Percentiles rank a stretch among this genome's conserved stretches.
Evolutionary conservation across 1,139 yeast species (phyloP).

Genomic region (Zygoascus sp.): DNA sequence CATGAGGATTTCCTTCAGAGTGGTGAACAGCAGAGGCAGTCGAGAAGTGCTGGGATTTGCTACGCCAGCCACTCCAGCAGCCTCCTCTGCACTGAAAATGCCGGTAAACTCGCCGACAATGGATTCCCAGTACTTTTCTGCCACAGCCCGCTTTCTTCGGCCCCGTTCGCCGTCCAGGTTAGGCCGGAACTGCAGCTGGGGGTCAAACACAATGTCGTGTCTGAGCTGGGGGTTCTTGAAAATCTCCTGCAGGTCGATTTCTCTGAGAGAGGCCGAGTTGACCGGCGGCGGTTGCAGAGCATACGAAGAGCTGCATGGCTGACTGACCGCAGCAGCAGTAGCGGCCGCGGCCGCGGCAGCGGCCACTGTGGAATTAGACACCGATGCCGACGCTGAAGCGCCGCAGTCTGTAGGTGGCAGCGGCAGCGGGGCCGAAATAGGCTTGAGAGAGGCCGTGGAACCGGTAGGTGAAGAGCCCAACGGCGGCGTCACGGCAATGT

Average conservation of each 20-base stretch:
- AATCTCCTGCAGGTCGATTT: conserved; percentile 84
- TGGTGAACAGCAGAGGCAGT: conserved; percentile 64
- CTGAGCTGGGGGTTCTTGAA: conserved; percentile 87
- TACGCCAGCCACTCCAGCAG: conserved; percentile 11
- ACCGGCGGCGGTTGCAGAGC: conserved; percentile 64
- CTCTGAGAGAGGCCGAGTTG: conserved; percentile 74
- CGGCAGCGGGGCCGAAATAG: background rate
- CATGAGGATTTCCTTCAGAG: conserved; percentile 71
- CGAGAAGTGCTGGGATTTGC: conserved; percentile 35
- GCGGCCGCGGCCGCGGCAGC: conserved; percentile 14
- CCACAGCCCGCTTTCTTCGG: conserved; percentile 63
- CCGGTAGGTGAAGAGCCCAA: background rate
- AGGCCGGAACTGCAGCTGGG: conserved; percentile 87
- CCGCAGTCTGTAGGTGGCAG: background rate
- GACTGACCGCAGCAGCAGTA: too few species aligned
- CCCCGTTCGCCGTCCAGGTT: conserved; percentile 90
- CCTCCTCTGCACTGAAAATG: conserved; percentile 15
- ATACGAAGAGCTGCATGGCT: too few species aligned
- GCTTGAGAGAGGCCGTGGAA: background rate
- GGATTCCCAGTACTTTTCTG: conserved; percentile 81
- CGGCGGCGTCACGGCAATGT: conserved; percentile 1
- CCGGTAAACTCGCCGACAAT: conserved; percentile 56
- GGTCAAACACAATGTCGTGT: conserved; percentile 90
- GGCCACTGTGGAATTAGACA: conserved; percentile 9
- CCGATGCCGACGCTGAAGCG: conserved; percentile 4